Evolutionary conservation across 345 rosid species (phyloP).

Genomic region (Pugionium cornutum): DNA sequence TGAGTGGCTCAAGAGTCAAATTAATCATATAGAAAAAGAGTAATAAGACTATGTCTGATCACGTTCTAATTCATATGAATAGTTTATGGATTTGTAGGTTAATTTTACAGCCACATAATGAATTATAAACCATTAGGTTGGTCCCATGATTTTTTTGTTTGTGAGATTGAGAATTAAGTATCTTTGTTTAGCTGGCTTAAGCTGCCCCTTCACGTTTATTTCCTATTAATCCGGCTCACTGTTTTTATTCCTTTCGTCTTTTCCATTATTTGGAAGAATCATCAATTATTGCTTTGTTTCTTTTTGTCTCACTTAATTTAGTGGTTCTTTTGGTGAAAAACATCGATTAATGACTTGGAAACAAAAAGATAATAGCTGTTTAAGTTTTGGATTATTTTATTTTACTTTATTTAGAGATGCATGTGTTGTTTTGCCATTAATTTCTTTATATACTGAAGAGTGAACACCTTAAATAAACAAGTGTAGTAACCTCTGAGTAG

Average conservation of each 20-base stretch:
- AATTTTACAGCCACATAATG: conserved; percentile 32
- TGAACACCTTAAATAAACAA: not conserved
- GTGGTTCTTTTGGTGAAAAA: not conserved
- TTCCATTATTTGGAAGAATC: conserved; percentile 15
- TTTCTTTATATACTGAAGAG: not conserved
- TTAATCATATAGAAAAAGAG: conserved; percentile 33
- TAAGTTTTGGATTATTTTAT: not conserved
- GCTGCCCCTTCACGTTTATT: conserved; percentile 39
- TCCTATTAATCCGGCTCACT: conserved; percentile 27
- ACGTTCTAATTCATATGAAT: conserved; percentile 34
- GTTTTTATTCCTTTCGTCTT: not conserved
- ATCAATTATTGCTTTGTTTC: not conserved
- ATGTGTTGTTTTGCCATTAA: not conserved
- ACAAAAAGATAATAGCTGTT: not conserved
- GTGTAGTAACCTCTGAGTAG: not conserved
- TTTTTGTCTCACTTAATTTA: conserved; percentile 24
- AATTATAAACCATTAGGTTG: conserved; percentile 31
- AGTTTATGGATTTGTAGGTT: conserved; percentile 22
- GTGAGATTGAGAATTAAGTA: conserved; percentile 22
- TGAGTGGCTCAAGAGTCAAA: conserved; percentile 39
- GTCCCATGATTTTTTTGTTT: conserved; percentile 42
- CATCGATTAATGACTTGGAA: not conserved
- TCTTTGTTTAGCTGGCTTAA: conserved; percentile 32
- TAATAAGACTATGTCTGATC: conserved; percentile 37
- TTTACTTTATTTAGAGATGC: not conserved